Evolutionary conservation across 1,284 basidiomycete genomes (phyloP).

Genomic region (Fomitopsis schrenkii): DNA sequence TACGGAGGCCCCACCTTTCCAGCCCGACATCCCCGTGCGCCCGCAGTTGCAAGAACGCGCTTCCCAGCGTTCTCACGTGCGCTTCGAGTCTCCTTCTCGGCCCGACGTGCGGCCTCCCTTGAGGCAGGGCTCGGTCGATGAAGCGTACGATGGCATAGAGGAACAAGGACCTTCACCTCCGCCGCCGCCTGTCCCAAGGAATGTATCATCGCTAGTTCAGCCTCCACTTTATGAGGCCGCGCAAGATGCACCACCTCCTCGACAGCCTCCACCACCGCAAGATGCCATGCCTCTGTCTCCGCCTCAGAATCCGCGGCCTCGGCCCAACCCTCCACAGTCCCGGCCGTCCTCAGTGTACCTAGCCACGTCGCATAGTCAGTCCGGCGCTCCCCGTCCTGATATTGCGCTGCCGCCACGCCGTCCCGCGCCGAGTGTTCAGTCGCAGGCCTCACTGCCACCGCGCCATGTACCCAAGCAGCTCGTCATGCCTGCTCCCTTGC

Average conservation of each 20-base stretch:
- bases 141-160: neutral
- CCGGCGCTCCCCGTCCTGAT: conserved; percentile 18
- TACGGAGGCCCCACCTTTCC: neutral
- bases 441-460: conserved; percentile 26
- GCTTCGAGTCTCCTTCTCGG: neutral
- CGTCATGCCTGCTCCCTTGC: conserved; percentile 62
- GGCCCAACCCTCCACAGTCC: neutral
- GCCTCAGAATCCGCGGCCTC: neutral
- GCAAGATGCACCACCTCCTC: neutral
- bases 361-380: neutral
- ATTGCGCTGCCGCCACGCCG: conserved; percentile 23
- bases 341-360: neutral
- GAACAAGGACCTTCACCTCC: neutral
- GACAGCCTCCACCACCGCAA: neutral
- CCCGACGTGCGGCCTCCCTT: neutral
- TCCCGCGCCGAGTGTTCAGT: conserved; percentile 11
- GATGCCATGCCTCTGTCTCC: neutral
- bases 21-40: neutral
- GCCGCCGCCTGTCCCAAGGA: neutral
- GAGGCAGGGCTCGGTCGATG: neutral
- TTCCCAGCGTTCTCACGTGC: neutral
- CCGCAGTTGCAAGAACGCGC: neutral
- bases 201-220: no score
- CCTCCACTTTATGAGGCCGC: neutral
- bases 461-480: conserved; percentile 55